Evolutionary conservation across 768 basidiomycete species (phyloP), one percentile per base, ranked within the genome.

Genomic region (Trametes cingulata): DNA sequence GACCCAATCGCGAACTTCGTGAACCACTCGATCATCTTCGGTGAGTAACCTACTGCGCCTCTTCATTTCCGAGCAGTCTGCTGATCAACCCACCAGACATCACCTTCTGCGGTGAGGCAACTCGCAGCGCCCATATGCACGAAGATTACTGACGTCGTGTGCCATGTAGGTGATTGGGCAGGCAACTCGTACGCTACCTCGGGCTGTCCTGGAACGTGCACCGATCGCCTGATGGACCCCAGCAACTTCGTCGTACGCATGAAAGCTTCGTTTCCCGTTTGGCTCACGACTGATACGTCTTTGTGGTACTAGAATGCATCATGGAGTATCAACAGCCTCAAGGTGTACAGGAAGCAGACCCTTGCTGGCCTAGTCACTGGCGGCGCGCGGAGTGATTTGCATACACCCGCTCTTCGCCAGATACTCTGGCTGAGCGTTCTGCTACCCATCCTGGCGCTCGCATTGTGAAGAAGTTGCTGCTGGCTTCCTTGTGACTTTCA

Each of bases 311-410:
- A 91, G 90, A 91, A 91, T 70, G 89, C 90, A 0, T 82, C 86
- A 0, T 92, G 91, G 90, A 84, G 80, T 62, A 91, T 93, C 67
- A 92, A 91, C 68, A 84, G 78, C 5, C 76, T 93, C 42, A 89
- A 90, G 69, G 87, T 92, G 20, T 93, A 90, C 72, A 78, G 78
- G 60, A 84, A 85, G 68, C 81, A 83, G 67, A 69, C 70, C 9
- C 67, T 89, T 40, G 70, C 73, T 10, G 78, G 76, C 12, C 65
- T 66, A 27, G 69, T 79, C 19, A 52, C 56, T 19, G 20, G 35
- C 63, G 57, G 61, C 42, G 71, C 49, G 19, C 51, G 40, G 15
- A 25, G 47, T 17, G 24, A 62, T 12, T 22, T 41, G 24, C 27
- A 49, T 15, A 37, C 27, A 4, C 48, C 56, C 40, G 19, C 57